A percentile compares a stretch with the other conserved stretches of the same genome.
phyloP scores from a whole-genome alignment of 352 stramenopile species.

The Phytopythium litorale region DNA sequence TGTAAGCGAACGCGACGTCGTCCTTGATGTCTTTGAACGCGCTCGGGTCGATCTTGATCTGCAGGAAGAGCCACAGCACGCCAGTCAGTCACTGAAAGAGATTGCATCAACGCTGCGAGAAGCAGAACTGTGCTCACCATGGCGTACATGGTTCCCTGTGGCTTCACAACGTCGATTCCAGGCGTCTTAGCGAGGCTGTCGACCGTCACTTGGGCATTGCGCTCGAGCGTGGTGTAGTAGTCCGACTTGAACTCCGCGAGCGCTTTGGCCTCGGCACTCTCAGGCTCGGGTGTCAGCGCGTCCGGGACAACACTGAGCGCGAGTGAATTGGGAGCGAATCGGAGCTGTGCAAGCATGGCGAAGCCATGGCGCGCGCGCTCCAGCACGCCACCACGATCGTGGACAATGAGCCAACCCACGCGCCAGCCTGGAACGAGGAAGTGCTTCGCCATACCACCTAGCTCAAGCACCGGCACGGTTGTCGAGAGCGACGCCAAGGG shows the following conservation, averaged over 20 bases:
- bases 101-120: background rate
- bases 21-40: slow-evolving; percentile 85
- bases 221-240: slow-evolving; percentile 80
- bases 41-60: slow-evolving; percentile 60
- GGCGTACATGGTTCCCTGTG: slow-evolving; percentile 95
- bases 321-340: slow-evolving; percentile 90
- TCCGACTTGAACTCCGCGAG: slow-evolving; percentile 79
- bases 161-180: slow-evolving; percentile 83
- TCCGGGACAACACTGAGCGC: slow-evolving; percentile 76
- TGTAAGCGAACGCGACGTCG: slow-evolving; percentile 92
- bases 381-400: slow-evolving; percentile 82
- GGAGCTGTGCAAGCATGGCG: slow-evolving; percentile 89
- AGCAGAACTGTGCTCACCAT: slow-evolving; percentile 54
- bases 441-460: slow-evolving; percentile 93
- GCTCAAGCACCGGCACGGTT: slow-evolving; percentile 74
- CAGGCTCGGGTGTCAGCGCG: slow-evolving; percentile 63
- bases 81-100: background rate
- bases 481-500: slow-evolving; percentile 84
- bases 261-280: slow-evolving; percentile 52
- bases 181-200: slow-evolving; percentile 68
- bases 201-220: slow-evolving; percentile 83
- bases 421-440: slow-evolving; percentile 95
- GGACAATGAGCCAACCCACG: slow-evolving; percentile 94
- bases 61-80: slow-evolving; percentile 40
- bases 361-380: slow-evolving; percentile 86